Base-by-base conservation (phyloP, 768 basidiomycete genomes). In the Exsudoporus frostii region DNA sequence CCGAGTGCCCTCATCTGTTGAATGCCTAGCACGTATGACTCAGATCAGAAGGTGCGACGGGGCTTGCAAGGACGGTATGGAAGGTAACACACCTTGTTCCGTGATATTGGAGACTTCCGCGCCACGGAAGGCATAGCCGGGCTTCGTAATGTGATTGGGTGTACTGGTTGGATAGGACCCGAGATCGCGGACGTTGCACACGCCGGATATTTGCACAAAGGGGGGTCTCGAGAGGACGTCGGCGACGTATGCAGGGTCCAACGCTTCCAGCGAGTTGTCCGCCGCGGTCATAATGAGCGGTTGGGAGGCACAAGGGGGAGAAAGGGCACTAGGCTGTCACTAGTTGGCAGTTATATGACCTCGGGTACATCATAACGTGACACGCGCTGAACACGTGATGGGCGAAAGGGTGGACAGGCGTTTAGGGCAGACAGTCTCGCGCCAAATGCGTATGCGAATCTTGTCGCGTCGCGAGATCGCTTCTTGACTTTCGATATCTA, bases 61-160 rank as follows among this genome's bases (percentile, higher is more conserved):
- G 4, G 11, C 4, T 15, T 22, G 17, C 29, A 24, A 37, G 24
- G 5, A 13, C 1, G 30, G 13, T 7, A 37, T 27, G 9, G 30
- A 22, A n/a, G 8, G 11, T 7, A 3, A 52, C 68, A n/a, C 48
- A 83, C 90, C 90, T 71, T 85, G 78, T 51, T 82, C 76, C 10
- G 84, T 88, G 43, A 91, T 83, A 22, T 79, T 63, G 15, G 88
- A 86, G 10, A 92, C 61, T 61, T 92, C 90, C 45, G 84, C 90
- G 20, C 85, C 81, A 49, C 90, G 86, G 65, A 79, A 84, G 14
- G 85, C 66, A 52, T 79, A 77, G 15, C 74, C 70, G 1, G 85
- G 80, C 60, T 77, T 84, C 38, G 82, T 89, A 55, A 79, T 67
- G 48, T 76, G 70, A 56, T 79, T 79, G 20, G 76, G 74, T 51